Conservation (phyloP, 495 filamentous ascomycete species). For the Hypoxylon fragiforme region DNA sequence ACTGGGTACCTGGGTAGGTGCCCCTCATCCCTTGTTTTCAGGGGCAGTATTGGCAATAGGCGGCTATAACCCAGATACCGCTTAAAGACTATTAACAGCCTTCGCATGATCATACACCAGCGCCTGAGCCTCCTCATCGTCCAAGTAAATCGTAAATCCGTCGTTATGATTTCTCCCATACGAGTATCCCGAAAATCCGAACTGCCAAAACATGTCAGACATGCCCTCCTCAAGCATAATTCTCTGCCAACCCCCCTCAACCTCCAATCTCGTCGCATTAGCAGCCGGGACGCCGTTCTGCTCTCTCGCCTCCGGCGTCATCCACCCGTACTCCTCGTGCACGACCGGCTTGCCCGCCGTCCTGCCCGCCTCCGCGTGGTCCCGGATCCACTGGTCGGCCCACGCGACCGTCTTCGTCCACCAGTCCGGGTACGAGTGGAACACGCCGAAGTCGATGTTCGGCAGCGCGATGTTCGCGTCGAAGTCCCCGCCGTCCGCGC, state of each 20-base stretch:
- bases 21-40: too few relatives aligned
- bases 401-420: conserved; percentile 45
- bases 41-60: too few relatives aligned
- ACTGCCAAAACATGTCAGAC: conserved; percentile 68
- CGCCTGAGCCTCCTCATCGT: conserved; percentile 55
- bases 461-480: conserved; percentile 53
- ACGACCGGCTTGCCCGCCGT: conserved; percentile 64
- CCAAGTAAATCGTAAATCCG: conserved; percentile 62
- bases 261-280: conserved; percentile 40
- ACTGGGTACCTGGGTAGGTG: too few relatives aligned
- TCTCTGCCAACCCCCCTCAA: conserved; percentile 58
- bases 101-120: conserved; percentile 62
- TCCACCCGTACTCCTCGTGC: conserved; percentile 57
- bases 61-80: too few relatives aligned
- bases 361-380: conserved; percentile 58
- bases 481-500: conserved; percentile 62
- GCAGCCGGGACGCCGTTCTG: conserved; percentile 26
- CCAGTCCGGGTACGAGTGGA: conserved; percentile 62
- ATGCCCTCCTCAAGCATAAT: conserved; percentile 54
- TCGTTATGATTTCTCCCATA: conserved; percentile 57
- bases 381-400: conserved; percentile 58
- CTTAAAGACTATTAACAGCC: conserved; percentile 39
- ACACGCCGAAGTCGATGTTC: conserved; percentile 64
- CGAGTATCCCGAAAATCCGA: conserved; percentile 56
- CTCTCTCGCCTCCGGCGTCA: conserved; percentile 20